Evolutionary conservation across 306 rosid species (phyloP), one percentile per base, ranked within the genome.

Genomic region (Sesbania bispinosa): DNA sequence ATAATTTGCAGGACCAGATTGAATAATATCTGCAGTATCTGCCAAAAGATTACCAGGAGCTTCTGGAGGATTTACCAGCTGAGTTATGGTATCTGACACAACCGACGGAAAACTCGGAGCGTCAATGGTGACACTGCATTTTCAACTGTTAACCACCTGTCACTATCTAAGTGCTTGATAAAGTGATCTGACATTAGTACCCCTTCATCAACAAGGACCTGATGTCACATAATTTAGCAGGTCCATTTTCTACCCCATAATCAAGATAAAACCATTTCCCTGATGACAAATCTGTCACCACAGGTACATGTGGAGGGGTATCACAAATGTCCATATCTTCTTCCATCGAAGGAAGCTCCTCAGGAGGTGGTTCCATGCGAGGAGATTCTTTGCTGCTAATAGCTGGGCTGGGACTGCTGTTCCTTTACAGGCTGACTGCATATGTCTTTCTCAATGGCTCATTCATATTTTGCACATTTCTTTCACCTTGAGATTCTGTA

Each of bases 311-410:
- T 27, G 99, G 99, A 15, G 99, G 99, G 50, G 99, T 95, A 78
- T 95, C 95, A 58, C 97, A 91, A 51, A 95, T 95, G 83, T 95
- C 99, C 99, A 95, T 95, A 67, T 95, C 99, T 82, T 94, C 99
- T 76, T 89, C 99, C 99, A 95, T 91, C 2, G 96, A 89, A 79
- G 88, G 89, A 68, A 81, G 83, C 85, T 91, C 99, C 74, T 84
- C 97, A 21, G 77, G 80, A 75, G 83, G 78, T 58, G 82, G 82
- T 69, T 48, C 87, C 53, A 73, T 68, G 39, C 21, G 64, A 54
- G 92, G 83, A 67, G 81, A 69, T 58, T 82, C 96, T 67, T 65
- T 73, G 84, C 70, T 73, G 67, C 66, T 62, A 43, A 70, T 70
- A 68, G 81, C 62, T 47, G 97, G 90, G 81, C 89, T 85, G 83